Conservation (phyloP, 1,284 basidiomycete species). For the Sporisorium scitamineum region DNA sequence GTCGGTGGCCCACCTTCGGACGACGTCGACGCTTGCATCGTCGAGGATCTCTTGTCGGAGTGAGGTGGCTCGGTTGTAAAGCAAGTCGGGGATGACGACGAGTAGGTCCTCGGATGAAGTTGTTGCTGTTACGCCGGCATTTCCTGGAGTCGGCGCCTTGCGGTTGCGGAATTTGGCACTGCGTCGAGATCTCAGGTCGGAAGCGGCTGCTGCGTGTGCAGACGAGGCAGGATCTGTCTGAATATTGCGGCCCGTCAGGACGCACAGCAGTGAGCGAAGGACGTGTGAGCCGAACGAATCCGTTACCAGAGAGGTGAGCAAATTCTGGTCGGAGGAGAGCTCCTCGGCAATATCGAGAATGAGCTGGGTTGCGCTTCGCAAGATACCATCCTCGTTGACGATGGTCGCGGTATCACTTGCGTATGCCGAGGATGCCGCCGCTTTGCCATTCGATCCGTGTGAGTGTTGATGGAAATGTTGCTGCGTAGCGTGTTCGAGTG, state of each 20-base stretch:
- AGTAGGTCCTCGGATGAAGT: slow-evolving; percentile 15
- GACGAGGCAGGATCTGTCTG: slow-evolving; percentile 19
- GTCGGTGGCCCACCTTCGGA: slow-evolving; percentile 50
- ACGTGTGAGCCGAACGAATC: slow-evolving; percentile 62
- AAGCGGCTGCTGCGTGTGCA: slow-evolving; percentile 9
- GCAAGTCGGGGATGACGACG: slow-evolving; percentile 34
- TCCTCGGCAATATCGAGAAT: slow-evolving; percentile 53
- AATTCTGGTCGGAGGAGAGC: slow-evolving; percentile 22
- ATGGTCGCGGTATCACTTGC: slow-evolving; percentile 40
- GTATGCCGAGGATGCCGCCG: slow-evolving; percentile 24
- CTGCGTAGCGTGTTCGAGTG: slow-evolving; percentile 28
- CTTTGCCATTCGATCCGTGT: slow-evolving; percentile 18
- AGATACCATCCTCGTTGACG: slow-evolving; percentile 52
- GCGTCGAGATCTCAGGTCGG: slow-evolving; percentile 50
- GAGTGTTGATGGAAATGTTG: slow-evolving; percentile 27
- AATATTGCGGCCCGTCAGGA: slow-evolving; percentile 58
- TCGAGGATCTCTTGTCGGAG: slow-evolving; percentile 26
- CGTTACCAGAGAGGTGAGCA: slow-evolving; percentile 36
- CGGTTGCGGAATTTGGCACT: slow-evolving; percentile 63
- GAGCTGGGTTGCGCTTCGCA: slow-evolving; percentile 52
- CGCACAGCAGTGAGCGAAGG: slow-evolving; percentile 55
- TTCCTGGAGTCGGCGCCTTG: slow-evolving; percentile 28
- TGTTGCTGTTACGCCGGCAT: background rate
- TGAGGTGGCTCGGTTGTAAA: slow-evolving; percentile 22
- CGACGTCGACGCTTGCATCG: slow-evolving; percentile 11